These are phyloP conservation scores for Mycena rosella DNA, from an alignment of 768 basidiomycete species.

Conservation along the genomic window DNA sequence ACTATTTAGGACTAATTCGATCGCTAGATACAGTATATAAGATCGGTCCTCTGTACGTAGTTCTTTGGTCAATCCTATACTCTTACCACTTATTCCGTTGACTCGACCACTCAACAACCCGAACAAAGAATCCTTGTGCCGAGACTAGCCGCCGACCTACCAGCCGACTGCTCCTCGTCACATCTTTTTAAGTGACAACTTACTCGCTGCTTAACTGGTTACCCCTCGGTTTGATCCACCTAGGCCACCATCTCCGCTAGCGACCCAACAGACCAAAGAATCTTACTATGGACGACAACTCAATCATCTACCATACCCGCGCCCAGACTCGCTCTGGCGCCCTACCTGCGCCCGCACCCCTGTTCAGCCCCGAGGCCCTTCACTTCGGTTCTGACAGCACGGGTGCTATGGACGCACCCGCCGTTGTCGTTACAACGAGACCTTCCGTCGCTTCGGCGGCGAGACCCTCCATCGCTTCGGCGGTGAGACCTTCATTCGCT, in stretches of 20 bases:
- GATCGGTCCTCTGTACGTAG: too few relatives aligned
- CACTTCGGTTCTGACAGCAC: neutral
- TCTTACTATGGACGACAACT: neutral
- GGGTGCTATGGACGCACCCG: neutral
- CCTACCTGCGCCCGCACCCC: neutral
- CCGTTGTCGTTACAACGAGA: conserved; percentile 1
- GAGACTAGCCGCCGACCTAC: too few relatives aligned
- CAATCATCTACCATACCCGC: neutral
- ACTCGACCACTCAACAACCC: too few relatives aligned
- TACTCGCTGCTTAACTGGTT: neutral
- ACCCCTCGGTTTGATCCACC: neutral
- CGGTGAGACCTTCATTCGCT: too few relatives aligned
- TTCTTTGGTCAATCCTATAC: too few relatives aligned
- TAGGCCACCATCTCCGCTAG: neutral
- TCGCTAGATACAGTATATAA: too few relatives aligned
- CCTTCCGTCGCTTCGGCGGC: too few relatives aligned
- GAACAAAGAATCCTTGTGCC: too few relatives aligned
- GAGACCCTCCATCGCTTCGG: too few relatives aligned
- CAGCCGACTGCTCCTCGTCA: too few relatives aligned
- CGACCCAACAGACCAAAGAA: neutral
- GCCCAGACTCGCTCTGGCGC: neutral
- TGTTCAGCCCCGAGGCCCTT: neutral
- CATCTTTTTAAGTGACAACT: neutral
- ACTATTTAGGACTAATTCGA: too few relatives aligned
- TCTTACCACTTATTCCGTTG: too few relatives aligned